Conservation (phyloP, 2,329 filamentous ascomycete genomes). For the Chaetomiaceae sp. region DNA sequence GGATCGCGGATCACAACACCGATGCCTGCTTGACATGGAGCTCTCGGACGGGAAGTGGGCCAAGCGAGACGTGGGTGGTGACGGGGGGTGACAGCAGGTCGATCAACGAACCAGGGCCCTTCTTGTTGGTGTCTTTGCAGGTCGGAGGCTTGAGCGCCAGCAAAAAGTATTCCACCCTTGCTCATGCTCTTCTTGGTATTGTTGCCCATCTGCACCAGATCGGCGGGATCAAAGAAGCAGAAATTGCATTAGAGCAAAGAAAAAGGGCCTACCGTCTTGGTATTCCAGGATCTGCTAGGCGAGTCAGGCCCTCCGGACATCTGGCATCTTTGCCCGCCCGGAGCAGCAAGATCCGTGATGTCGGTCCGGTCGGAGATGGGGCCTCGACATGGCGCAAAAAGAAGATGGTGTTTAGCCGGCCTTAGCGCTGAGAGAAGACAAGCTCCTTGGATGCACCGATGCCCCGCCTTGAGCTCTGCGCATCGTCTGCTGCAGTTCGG, state of each 20-base stretch:
- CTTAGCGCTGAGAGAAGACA: background rate
- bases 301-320: background rate
- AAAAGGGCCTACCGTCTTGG: slow-evolving; percentile 5
- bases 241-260: too few relatives aligned
- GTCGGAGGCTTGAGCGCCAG: slow-evolving; percentile 2
- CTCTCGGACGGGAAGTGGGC: slow-evolving; percentile 14
- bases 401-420: slow-evolving; percentile 10
- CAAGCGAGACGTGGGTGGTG: slow-evolving; percentile 12
- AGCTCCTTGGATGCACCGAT: background rate
- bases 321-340: background rate
- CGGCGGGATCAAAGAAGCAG: background rate
- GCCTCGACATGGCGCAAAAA: background rate
- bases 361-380: background rate
- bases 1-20: slow-evolving; percentile 11
- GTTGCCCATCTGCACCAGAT: background rate
- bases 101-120: slow-evolving; percentile 9
- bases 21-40: slow-evolving; percentile 5
- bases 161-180: background rate
- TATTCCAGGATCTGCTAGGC: background rate
- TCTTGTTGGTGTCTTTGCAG: background rate
- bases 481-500: background rate
- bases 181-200: background rate
- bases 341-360: background rate
- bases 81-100: slow-evolving; percentile 1
- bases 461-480: background rate